Conservation (phyloP, 352 stramenopile species). For the Phytophthora litchii region DNA sequence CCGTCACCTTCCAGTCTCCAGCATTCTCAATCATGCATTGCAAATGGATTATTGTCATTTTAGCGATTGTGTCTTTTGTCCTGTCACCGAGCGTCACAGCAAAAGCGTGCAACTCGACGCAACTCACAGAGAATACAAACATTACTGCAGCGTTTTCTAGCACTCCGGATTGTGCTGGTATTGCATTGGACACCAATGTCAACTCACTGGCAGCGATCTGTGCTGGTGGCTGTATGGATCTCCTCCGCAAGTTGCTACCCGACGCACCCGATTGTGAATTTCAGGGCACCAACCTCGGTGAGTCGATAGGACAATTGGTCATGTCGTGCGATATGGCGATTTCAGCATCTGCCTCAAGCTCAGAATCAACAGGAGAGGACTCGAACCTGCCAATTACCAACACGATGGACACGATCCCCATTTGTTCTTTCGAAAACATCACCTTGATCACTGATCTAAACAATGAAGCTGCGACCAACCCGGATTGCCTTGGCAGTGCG, state of each 20-base stretch:
- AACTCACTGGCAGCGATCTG: slow-evolving; percentile 12
- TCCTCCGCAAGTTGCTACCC: slow-evolving; percentile 12
- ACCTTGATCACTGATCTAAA: slow-evolving; percentile 6
- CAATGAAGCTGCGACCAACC: slow-evolving; percentile 3
- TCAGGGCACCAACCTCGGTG: slow-evolving; percentile 15
- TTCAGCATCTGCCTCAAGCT: background rate
- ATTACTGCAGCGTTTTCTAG: slow-evolving; percentile 9
- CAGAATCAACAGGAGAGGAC: background rate
- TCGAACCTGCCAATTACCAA: background rate
- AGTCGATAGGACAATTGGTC: slow-evolving; percentile 6
- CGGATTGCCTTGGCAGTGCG: slow-evolving; percentile 21
- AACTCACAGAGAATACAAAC: slow-evolving; percentile 7
- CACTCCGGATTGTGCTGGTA: slow-evolving; percentile 19
- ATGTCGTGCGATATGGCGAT: slow-evolving; percentile 4
- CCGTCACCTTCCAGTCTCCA: too few species aligned
- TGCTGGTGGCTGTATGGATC: slow-evolving; percentile 12
- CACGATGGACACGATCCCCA: slow-evolving; percentile 1
- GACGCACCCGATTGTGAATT: slow-evolving; percentile 21
- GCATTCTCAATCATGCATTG: too few species aligned
- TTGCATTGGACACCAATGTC: slow-evolving; percentile 5
- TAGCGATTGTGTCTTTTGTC: too few species aligned
- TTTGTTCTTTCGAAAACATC: slow-evolving; percentile 5
- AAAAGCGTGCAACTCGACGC: too few species aligned
- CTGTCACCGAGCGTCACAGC: too few species aligned
- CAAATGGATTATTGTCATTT: too few species aligned